phyloP scores from a whole-genome alignment of 176 grass and related monocot genomes.

The Luzula sylvatica region DNA sequence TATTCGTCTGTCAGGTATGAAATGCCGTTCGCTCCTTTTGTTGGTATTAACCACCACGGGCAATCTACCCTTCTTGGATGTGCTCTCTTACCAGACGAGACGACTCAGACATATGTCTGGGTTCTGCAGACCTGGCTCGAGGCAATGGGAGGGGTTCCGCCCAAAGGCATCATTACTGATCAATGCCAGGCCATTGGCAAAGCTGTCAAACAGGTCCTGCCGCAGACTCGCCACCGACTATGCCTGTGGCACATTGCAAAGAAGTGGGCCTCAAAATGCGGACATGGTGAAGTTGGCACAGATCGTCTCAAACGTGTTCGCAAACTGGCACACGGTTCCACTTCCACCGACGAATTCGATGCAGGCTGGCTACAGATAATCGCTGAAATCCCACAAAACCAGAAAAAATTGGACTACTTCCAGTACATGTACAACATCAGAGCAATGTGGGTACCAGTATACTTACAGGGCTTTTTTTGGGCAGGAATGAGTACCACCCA shows the following conservation, averaged over 20 bases:
- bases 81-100: constrained; percentile 51
- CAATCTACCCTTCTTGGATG: constrained; percentile 61
- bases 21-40: constrained; percentile 51
- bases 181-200: constrained; percentile 44
- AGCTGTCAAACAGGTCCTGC: constrained; percentile 57
- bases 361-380: too few species aligned
- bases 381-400: constrained; percentile 35
- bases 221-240: constrained; percentile 43
- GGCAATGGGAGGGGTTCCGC: constrained; percentile 56
- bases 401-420: constrained; percentile 55
- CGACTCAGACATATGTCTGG: constrained; percentile 54
- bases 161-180: constrained; percentile 56
- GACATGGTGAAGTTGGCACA: neutral
- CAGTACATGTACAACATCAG: constrained; percentile 45
- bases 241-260: constrained; percentile 60
- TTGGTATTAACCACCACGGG: constrained; percentile 54
- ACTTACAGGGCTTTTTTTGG: constrained; percentile 61
- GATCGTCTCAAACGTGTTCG: too few species aligned
- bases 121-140: constrained; percentile 60
- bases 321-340: too few species aligned
- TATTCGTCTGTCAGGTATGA: too few species aligned
- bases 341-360: too few species aligned
- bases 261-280: constrained; percentile 46
- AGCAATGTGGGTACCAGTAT: constrained; percentile 54
- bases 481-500: constrained; percentile 58